Evolutionary conservation across 768 basidiomycete genomes (phyloP), one percentile per base, ranked within the genome.

Genomic region (Pisolithus tinctorius): DNA sequence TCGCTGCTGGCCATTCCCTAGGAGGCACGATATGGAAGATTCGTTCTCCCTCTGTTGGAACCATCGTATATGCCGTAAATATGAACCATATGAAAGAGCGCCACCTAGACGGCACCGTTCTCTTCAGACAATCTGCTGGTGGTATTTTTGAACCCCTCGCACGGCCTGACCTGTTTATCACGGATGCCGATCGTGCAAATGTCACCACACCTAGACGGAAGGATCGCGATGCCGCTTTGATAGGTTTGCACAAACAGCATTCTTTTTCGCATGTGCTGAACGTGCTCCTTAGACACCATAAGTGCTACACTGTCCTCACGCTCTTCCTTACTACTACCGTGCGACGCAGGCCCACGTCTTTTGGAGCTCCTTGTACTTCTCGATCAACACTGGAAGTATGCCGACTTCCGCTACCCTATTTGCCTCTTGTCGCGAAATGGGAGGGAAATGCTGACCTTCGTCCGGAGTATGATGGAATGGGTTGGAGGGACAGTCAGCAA

Each of bases 1-100:
- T 93, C 69, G 87, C 89, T 60, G 88, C 93, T 11, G 96, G 95
- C 0, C 94, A 97, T 66, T 91, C 91, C 0, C 79, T 99, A 14
- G 96, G 96, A 54, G 96, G 95, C 41, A 92, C 94, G 5, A 88
- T 99, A 56, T 98, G 93, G 93, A 97, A 97, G 64, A 88, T 99
- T 55, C 84, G 96, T n/a, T 97, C 94, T 0, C 93, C 96, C 2
- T 93, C 93, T 0, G 90, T 91, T 10, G 95, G 94, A 3, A 97
- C 96, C 3, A 86, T 98, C 31, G 74, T 98, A 25, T 97, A 99
- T 64, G 93, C 93, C 8, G 90, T 97, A 16, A 82, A 93, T 58
- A 76, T 97, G 74, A 98, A 98, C 66, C 96, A 99, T 67, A 94
- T 92, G 80, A 81, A 82, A 49, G 96, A 99, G 65, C 82, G 94